Percentiles rank a stretch among this genome's conserved stretches.
phyloP scores from a whole-genome alignment of 257 asterid species.

The Misopates orontium region DNA sequence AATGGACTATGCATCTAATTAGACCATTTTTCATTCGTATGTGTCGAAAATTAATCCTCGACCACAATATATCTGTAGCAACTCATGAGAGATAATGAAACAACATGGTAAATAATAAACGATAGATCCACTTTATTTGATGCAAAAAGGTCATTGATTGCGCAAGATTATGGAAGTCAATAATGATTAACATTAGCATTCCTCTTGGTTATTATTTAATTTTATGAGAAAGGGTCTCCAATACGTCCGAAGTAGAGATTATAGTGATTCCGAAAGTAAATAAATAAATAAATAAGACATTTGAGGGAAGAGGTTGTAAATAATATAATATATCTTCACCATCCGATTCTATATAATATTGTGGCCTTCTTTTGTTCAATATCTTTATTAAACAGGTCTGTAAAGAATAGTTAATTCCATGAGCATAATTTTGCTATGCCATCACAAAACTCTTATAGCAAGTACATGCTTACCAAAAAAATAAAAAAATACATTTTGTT shows the following conservation, averaged over 20 bases:
- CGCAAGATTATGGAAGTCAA: conserved; percentile 23
- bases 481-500: no score
- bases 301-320: neutral
- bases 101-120: no score
- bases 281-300: neutral
- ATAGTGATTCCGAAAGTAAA: neutral
- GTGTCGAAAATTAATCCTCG: conserved; percentile 2
- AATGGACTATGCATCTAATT: conserved; percentile 27
- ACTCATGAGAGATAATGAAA: neutral
- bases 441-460: no score
- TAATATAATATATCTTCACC: neutral
- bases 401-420: no score
- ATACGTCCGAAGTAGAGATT: neutral
- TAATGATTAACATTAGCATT: conserved; percentile 19
- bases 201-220: conserved; percentile 2
- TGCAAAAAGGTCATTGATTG: neutral
- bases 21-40: neutral
- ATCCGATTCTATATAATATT: conserved; percentile 17
- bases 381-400: no score
- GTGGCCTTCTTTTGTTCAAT: neutral
- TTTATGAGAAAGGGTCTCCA: conserved; percentile 16
- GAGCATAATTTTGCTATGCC: no score
- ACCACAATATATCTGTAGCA: neutral
- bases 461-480: no score
- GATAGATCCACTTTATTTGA: no score